Evolutionary conservation across 2,329 filamentous ascomycete species (phyloP).

Genomic region (Alternaria consortialis): DNA sequence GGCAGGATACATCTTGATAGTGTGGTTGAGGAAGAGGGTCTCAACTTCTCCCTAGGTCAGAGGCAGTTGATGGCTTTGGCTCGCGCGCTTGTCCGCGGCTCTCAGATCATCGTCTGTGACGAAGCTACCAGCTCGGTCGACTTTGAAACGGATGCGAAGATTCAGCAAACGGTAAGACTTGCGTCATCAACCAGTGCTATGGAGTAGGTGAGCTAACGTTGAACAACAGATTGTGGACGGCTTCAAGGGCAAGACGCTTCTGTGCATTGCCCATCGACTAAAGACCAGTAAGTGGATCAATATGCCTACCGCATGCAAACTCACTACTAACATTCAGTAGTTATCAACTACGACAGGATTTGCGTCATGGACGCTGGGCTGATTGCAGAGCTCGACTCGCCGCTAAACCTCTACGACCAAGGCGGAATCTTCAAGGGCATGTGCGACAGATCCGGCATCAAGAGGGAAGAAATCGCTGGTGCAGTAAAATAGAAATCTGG

Average conservation of each 20-base stretch:
- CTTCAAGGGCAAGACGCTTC: conserved; percentile 84
- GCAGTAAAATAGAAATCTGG: conserved; percentile 20
- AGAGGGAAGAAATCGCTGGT: conserved; percentile 58
- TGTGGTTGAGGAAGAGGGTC: conserved; percentile 88
- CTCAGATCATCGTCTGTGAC: conserved; percentile 94
- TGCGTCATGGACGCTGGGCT: conserved; percentile 92
- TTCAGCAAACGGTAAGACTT: conserved; percentile 83
- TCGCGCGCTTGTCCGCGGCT: conserved; percentile 84
- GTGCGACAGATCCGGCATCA: conserved; percentile 87
- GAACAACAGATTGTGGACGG: conserved; percentile 85
- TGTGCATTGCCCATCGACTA: conserved; percentile 92
- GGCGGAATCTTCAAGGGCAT: conserved; percentile 86
- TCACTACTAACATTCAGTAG: conserved; percentile 48
- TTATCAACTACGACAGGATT: conserved; percentile 93
- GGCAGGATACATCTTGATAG: conserved; percentile 82
- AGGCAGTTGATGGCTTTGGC: conserved; percentile 90
- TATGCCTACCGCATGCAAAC: neutral
- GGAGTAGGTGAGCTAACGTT: conserved; percentile 49
- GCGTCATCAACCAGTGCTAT: neutral
- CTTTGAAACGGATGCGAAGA: conserved; percentile 96
- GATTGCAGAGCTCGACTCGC: conserved; percentile 87
- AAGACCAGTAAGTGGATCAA: conserved; percentile 64
- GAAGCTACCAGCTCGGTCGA: conserved; percentile 73
- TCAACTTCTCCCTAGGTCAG: conserved; percentile 85
- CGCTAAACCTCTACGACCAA: conserved; percentile 74